Percentiles rank a stretch among this genome's conserved stretches.
Evolutionary conservation across 139 green algal species (phyloP).

Genomic region (Chlorella sp.): DNA sequence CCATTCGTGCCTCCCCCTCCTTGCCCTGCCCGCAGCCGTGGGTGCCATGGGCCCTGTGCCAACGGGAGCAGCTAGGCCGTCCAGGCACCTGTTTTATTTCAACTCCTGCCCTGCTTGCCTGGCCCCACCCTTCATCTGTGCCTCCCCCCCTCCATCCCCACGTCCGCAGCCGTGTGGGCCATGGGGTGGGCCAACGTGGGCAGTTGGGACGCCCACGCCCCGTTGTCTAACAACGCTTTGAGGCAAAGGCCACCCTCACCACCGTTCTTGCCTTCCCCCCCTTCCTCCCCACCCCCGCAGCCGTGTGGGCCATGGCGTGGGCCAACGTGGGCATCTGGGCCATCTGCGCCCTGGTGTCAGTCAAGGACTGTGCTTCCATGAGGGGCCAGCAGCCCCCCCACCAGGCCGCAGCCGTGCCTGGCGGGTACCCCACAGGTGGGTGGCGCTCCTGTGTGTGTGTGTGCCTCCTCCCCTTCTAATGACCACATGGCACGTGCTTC

Average conservation of each 20-base stretch:
- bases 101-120: neutral
- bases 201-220: neutral
- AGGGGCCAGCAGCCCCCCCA: no score
- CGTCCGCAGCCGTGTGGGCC: constrained; percentile 24
- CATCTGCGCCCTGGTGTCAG: neutral
- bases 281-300: neutral
- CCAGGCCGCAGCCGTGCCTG: no score
- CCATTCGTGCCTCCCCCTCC: no score
- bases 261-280: neutral
- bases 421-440: neutral
- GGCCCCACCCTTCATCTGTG: neutral
- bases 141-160: neutral
- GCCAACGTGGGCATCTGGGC: constrained; percentile 2
- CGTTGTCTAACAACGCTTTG: no score
- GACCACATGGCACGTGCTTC: no score
- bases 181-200: constrained; percentile 20
- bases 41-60: no score
- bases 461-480: no score
- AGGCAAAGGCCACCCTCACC: neutral
- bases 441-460: neutral
- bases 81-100: no score
- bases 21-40: no score
- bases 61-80: no score
- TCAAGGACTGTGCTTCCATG: constrained; percentile 4
- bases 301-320: constrained; percentile 30